Conservation (phyloP, 371 early-diverging fungal species). For the Mucor mucedo region DNA sequence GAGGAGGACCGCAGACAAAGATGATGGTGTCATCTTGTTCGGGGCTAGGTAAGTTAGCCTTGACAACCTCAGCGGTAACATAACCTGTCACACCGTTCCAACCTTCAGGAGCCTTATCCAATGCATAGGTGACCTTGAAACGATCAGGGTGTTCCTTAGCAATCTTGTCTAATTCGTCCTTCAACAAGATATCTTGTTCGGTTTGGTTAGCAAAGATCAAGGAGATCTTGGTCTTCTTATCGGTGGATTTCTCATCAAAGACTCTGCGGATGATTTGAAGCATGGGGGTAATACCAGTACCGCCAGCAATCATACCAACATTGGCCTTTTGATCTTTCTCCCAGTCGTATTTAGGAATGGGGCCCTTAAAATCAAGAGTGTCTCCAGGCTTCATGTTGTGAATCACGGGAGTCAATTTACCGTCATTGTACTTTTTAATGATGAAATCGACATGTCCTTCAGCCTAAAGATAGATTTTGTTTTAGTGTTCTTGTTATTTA, state of each 20-base stretch:
- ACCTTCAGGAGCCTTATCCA: constrained; percentile 72
- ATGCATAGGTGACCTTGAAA: constrained; percentile 78
- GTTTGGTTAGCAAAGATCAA: constrained; percentile 89
- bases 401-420: constrained; percentile 82
- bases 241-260: constrained; percentile 63
- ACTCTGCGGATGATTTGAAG: constrained; percentile 76
- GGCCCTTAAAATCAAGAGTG: constrained; percentile 87
- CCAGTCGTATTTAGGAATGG: constrained; percentile 85
- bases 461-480: constrained; percentile 29
- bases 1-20: constrained; percentile 90
- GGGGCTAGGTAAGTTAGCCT: constrained; percentile 68
- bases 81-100: constrained; percentile 78
- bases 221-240: constrained; percentile 83
- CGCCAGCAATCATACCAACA: constrained; percentile 88
- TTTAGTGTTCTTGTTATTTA: neutral
- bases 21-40: constrained; percentile 64
- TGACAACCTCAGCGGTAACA: constrained; percentile 70
- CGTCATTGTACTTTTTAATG: constrained; percentile 78
- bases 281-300: constrained; percentile 96
- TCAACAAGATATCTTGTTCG: constrained; percentile 86
- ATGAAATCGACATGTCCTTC: constrained; percentile 87
- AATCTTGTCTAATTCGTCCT: constrained; percentile 74
- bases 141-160: constrained; percentile 76
- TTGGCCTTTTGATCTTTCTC: constrained; percentile 73
- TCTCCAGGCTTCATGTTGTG: constrained; percentile 84